A percentile compares a stretch with the other conserved stretches of the same genome.
Conservation (phyloP, 1,139 yeast species). For the Arxiozyma bovina region DNA sequence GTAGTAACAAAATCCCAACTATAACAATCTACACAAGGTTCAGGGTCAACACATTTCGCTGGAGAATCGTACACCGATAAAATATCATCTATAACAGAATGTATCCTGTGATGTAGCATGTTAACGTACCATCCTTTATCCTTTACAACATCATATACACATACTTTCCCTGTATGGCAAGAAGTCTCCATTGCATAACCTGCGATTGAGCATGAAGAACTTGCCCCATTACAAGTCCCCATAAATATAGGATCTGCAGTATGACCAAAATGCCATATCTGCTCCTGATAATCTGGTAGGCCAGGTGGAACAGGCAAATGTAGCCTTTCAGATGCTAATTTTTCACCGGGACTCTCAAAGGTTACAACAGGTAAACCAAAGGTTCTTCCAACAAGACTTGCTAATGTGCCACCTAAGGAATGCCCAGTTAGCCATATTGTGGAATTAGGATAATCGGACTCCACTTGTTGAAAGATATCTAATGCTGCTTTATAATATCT, state of each 20-base stretch:
- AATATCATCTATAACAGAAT: conserved; percentile 81
- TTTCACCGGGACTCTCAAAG: conserved; percentile 90
- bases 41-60: conserved; percentile 63
- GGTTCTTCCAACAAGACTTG: conserved; percentile 76
- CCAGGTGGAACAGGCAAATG: conserved; percentile 95
- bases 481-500: conserved; percentile 75
- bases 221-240: conserved; percentile 96
- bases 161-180: conserved; percentile 85
- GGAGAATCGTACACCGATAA: conserved; percentile 64
- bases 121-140: conserved; percentile 91
- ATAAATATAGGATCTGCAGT: conserved; percentile 94
- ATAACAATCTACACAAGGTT: conserved; percentile 82
- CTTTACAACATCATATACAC: conserved; percentile 81
- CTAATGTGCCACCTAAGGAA: conserved; percentile 86
- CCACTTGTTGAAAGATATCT: conserved; percentile 69
- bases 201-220: conserved; percentile 79
- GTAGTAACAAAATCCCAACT: conserved; percentile 69
- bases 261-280: conserved; percentile 92
- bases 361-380: conserved; percentile 85
- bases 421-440: conserved; percentile 92
- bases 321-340: conserved; percentile 69
- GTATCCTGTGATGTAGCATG: conserved; percentile 80
- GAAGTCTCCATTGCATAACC: conserved; percentile 97
- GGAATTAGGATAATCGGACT: conserved; percentile 56
- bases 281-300: conserved; percentile 65